These are phyloP conservation scores for Talaromyces thailandensis DNA, from an alignment of 495 filamentous ascomycete species.

Conservation along the genomic window DNA sequence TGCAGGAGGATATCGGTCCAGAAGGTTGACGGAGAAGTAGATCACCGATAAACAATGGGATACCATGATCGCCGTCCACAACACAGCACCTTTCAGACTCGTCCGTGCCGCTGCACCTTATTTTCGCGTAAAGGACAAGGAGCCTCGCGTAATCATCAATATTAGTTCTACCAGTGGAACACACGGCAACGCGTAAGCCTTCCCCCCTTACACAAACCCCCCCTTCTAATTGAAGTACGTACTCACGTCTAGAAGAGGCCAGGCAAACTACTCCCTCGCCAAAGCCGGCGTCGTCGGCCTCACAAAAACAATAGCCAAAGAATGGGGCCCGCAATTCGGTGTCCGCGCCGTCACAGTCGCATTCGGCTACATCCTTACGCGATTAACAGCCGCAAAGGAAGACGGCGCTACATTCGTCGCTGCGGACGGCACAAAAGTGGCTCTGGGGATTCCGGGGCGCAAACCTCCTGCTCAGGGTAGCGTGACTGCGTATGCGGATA, in stretches of 20 bases:
- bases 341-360: constrained; percentile 78
- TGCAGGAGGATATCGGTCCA: background rate
- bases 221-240: background rate
- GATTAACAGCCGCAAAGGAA: constrained; percentile 74
- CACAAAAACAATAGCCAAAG: constrained; percentile 81
- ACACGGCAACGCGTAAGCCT: constrained; percentile 64
- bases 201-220: constrained; percentile 2
- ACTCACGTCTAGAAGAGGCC: constrained; percentile 38
- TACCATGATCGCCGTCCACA: constrained; percentile 72
- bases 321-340: constrained; percentile 81
- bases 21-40: constrained; percentile 18
- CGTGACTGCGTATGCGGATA: constrained; percentile 46
- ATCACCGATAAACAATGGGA: constrained; percentile 90
- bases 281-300: constrained; percentile 75
- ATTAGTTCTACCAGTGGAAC: constrained; percentile 71
- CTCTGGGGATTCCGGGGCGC: constrained; percentile 59
- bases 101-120: constrained; percentile 70
- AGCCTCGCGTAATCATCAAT: constrained; percentile 70
- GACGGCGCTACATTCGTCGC: constrained; percentile 66
- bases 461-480: background rate
- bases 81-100: constrained; percentile 74
- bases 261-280: constrained; percentile 76
- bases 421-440: constrained; percentile 67
- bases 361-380: constrained; percentile 70
- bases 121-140: constrained; percentile 78